These are phyloP conservation scores for Thalia dealbata DNA, from an alignment of 176 grass and related monocot genomes.

Conservation along the genomic window DNA sequence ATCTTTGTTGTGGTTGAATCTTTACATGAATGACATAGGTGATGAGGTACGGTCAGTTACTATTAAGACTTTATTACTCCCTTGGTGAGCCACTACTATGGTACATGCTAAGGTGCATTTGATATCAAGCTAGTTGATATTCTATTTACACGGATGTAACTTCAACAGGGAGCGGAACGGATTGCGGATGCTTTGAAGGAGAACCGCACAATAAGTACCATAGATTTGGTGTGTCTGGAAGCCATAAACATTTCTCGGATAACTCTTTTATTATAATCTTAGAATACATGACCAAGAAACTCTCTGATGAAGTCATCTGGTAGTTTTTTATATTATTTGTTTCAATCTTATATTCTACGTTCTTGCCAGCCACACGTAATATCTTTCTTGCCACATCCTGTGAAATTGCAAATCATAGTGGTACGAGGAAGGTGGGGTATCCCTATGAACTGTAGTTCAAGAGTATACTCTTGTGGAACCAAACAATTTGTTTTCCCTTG, in stretches of 20 bases:
- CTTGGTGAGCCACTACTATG: background rate
- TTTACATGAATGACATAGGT: slow-evolving; percentile 92
- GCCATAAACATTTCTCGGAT: background rate
- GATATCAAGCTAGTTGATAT: background rate
- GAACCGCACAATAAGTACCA: slow-evolving; percentile 73
- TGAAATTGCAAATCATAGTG: background rate
- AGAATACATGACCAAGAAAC: background rate
- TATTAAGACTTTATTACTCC: background rate
- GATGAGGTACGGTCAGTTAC: slow-evolving; percentile 46
- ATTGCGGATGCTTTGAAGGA: slow-evolving; percentile 84
- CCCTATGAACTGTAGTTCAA: background rate
- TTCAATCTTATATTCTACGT: background rate
- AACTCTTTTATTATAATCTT: background rate
- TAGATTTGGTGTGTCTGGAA: slow-evolving; percentile 67
- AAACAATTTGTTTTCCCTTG: no score
- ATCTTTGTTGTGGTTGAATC: slow-evolving; percentile 82
- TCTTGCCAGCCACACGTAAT: background rate
- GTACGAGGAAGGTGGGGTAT: background rate
- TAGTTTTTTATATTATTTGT: background rate
- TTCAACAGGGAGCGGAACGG: slow-evolving; percentile 69
- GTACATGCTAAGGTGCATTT: slow-evolving; percentile 2
- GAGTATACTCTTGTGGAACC: background rate
- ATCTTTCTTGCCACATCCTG: background rate
- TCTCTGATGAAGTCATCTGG: background rate
- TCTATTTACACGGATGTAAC: slow-evolving; percentile 15